Evolutionary conservation across 805 yeast genomes (phyloP).

Genomic region (Yarrowia alimentaria): DNA sequence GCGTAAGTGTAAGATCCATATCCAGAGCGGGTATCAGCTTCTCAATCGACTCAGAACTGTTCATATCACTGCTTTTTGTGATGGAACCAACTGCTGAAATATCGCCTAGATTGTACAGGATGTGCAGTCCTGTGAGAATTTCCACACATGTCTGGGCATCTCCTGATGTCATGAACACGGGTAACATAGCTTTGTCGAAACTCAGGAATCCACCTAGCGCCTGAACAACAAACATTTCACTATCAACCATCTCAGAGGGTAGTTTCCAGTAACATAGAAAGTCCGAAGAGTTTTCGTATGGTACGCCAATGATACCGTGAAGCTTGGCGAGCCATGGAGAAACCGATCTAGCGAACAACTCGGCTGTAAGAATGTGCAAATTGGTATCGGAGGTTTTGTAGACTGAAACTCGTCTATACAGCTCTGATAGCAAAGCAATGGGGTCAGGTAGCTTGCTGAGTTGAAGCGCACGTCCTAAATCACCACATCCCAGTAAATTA

Average conservation of each 20-base stretch:
- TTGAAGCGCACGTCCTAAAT: background rate
- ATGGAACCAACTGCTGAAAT: background rate
- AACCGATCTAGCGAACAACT: conserved; percentile 1
- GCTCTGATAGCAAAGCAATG: conserved; percentile 1
- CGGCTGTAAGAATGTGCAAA: background rate
- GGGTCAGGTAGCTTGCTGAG: conserved; percentile 5
- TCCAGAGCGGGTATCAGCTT: too few species aligned
- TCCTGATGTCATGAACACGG: background rate
- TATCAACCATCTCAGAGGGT: conserved; percentile 4
- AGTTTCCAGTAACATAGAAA: conserved; percentile 23
- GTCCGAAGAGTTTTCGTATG: too few species aligned
- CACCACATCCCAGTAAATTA: conserved; percentile 8
- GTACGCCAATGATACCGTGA: conserved; percentile 1
- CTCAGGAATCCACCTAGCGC: background rate
- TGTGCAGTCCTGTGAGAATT: conserved; percentile 6
- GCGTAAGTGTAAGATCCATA: too few species aligned
- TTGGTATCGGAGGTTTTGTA: conserved; percentile 4
- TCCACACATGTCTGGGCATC: conserved; percentile 21
- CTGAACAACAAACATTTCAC: conserved; percentile 9
- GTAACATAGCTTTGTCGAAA: background rate
- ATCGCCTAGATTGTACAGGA: conserved; percentile 1
- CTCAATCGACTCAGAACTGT: too few species aligned
- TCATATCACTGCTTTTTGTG: background rate
- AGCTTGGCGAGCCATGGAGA: conserved; percentile 5
- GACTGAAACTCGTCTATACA: background rate